Evolutionary conservation across 2,329 filamentous ascomycete genomes (phyloP).

Genomic region (Ophiosphaerella narmari): DNA sequence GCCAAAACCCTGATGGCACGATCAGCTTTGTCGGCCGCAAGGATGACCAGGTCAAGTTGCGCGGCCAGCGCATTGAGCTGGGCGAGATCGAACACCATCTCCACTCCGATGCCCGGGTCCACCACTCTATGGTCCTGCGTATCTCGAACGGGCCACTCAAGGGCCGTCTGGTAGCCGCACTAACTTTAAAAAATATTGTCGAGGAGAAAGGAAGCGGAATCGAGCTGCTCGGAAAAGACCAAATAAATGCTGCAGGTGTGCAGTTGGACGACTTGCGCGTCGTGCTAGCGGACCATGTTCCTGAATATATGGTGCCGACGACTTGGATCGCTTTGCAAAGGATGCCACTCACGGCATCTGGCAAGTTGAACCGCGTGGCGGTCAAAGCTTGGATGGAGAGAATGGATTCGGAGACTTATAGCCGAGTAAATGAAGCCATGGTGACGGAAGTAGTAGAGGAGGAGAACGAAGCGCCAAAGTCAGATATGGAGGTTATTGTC

Average conservation of each 20-base stretch:
- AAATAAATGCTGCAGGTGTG: too few relatives aligned
- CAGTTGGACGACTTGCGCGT: too few relatives aligned
- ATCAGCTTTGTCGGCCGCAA: slow-evolving; percentile 21
- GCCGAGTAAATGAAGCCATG: too few relatives aligned
- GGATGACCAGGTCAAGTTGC: slow-evolving; percentile 30
- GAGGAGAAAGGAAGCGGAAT: too few relatives aligned
- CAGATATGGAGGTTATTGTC: too few relatives aligned
- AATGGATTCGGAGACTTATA: too few relatives aligned
- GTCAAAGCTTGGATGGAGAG: slow-evolving; percentile 9
- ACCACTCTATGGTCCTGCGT: not conserved
- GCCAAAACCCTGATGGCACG: slow-evolving; percentile 17
- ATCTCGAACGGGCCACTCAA: slow-evolving; percentile 7
- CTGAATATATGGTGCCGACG: slow-evolving; percentile 3
- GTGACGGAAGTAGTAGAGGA: too few relatives aligned
- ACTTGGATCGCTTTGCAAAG: slow-evolving; percentile 19
- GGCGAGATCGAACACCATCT: slow-evolving; percentile 22
- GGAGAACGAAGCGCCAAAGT: too few relatives aligned
- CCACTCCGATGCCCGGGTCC: too few relatives aligned
- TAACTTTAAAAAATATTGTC: not conserved
- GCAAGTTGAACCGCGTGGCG: slow-evolving; percentile 20
- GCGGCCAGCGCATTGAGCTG: slow-evolving; percentile 30
- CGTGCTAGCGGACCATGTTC: too few relatives aligned
- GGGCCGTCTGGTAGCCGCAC: slow-evolving; percentile 13
- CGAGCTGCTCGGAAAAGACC: too few relatives aligned
- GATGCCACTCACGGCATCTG: slow-evolving; percentile 18